These are phyloP conservation scores for Polyporus tsugae DNA, from an alignment of 1,284 basidiomycete species.

Conservation along the genomic window DNA sequence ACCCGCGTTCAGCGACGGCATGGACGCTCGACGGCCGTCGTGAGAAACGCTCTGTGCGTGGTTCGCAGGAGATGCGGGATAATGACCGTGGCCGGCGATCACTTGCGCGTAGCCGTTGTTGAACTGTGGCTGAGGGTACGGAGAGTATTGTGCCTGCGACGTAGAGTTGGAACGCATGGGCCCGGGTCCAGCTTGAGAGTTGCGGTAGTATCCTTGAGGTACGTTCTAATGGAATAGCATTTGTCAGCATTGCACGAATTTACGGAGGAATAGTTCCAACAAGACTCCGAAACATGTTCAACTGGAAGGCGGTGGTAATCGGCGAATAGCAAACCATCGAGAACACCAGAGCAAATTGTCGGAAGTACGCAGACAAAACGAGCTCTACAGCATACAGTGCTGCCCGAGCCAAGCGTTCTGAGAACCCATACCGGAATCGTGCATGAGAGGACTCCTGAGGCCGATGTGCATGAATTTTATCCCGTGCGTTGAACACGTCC, in stretches of 20 bases:
- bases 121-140: conserved; percentile 6
- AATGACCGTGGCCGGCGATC: not conserved
- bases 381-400: too few species aligned
- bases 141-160: not conserved
- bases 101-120: not conserved
- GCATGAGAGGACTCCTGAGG: too few species aligned
- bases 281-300: too few species aligned
- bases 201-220: not conserved
- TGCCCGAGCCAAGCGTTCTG: too few species aligned
- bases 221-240: not conserved
- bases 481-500: too few species aligned
- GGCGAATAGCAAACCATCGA: too few species aligned
- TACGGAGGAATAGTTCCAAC: too few species aligned
- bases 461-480: too few species aligned
- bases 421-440: too few species aligned
- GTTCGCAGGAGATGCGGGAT: not conserved
- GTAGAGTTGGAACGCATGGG: not conserved
- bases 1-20: not conserved
- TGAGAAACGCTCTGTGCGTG: not conserved
- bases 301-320: too few species aligned
- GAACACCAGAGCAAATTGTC: too few species aligned
- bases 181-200: not conserved
- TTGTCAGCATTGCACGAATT: not conserved
- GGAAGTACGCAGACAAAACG: too few species aligned
- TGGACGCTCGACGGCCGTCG: conserved; percentile 1